These are phyloP conservation scores for Rhododendron mucronatum DNA, from an alignment of 148 eudicot genomes.

Conservation along the genomic window DNA sequence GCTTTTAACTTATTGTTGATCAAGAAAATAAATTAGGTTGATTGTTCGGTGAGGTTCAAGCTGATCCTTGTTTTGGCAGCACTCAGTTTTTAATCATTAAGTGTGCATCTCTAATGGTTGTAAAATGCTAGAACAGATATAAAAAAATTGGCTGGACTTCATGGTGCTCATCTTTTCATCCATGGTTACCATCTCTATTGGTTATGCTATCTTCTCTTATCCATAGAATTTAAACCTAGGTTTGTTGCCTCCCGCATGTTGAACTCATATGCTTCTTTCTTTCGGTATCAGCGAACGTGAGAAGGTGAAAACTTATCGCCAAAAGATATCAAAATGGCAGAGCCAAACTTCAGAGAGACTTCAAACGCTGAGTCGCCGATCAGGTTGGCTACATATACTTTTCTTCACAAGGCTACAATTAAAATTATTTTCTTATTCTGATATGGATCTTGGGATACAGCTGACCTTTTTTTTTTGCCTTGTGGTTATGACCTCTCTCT, in stretches of 20 bases:
- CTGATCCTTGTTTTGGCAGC: background rate
- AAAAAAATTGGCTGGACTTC: background rate
- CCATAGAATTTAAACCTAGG: background rate
- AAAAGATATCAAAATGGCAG: slow-evolving; percentile 96
- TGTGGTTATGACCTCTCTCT: background rate
- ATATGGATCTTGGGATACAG: background rate
- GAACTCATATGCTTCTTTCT: background rate
- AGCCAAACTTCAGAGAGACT: slow-evolving; percentile 77
- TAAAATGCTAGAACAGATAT: background rate
- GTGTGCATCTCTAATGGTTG: background rate
- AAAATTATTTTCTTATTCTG: background rate
- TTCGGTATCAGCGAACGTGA: slow-evolving; percentile 64
- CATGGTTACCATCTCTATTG: slow-evolving; percentile 6
- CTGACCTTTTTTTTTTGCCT: slow-evolving; percentile 4
- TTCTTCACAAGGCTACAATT: background rate
- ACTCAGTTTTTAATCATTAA: background rate
- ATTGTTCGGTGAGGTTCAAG: background rate
- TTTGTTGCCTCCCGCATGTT: background rate
- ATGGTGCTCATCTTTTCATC: background rate
- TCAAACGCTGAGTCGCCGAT: slow-evolving; percentile 48
- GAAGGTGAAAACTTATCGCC: slow-evolving; percentile 88
- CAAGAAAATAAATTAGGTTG: background rate
- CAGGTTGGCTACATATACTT: slow-evolving; percentile 42
- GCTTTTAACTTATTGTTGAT: background rate
- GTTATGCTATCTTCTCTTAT: slow-evolving; percentile 5